Evolutionary conservation across 1,139 yeast genomes (phyloP).

Genomic region (Debaryomyces nepalensis): DNA sequence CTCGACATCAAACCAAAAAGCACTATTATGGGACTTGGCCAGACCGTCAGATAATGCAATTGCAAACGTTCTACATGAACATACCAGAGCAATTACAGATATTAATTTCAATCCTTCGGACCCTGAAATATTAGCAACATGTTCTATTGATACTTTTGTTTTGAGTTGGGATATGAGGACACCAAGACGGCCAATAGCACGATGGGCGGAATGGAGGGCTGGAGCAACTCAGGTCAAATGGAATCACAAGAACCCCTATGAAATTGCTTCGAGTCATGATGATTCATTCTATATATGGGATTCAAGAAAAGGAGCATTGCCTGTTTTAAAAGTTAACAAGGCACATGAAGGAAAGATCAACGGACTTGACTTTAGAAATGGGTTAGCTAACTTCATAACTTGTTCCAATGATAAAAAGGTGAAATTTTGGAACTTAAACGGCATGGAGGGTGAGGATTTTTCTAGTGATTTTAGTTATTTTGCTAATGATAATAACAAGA

Average conservation of each 20-base stretch:
- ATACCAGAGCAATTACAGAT: conserved; percentile 92
- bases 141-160: conserved; percentile 87
- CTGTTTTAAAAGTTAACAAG: conserved; percentile 60
- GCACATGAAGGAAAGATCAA: conserved; percentile 88
- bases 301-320: conserved; percentile 76
- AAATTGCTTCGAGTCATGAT: conserved; percentile 87
- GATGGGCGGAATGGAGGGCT: conserved; percentile 93
- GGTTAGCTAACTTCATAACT: conserved; percentile 65
- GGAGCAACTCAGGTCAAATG: conserved; percentile 96
- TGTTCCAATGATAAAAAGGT: conserved; percentile 87
- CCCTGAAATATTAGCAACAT: conserved; percentile 91
- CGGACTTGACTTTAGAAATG: conserved; percentile 80
- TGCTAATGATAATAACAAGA: conserved; percentile 21
- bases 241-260: conserved; percentile 76
- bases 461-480: conserved; percentile 30
- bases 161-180: conserved; percentile 90
- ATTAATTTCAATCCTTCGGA: conserved; percentile 87
- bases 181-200: conserved; percentile 69
- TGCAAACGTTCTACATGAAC: conserved; percentile 85
- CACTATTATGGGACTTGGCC: conserved; percentile 88
- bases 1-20: conserved; percentile 93
- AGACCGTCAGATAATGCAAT: conserved; percentile 79
- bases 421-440: conserved; percentile 79
- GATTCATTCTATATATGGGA: conserved; percentile 87
- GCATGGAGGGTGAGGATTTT: conserved; percentile 24